Evolutionary conservation across 2,329 filamentous ascomycete species (phyloP).

Genomic region (Sporothrix humicola): DNA sequence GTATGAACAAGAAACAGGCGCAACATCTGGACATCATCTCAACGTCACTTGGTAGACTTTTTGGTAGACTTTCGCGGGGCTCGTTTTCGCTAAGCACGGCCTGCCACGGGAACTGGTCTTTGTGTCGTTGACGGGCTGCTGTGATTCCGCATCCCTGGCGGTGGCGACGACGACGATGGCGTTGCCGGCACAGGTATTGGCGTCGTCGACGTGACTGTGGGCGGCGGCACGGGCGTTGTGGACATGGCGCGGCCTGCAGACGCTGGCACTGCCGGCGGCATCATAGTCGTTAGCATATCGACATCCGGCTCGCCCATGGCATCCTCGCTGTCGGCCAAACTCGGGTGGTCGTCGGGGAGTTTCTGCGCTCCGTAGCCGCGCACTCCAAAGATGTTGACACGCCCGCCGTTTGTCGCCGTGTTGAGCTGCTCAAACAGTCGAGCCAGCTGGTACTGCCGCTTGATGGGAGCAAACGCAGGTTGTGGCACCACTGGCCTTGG

Average conservation of each 20-base stretch:
- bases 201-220: conserved; percentile 31
- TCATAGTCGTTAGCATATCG: conserved; percentile 44
- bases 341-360: conserved; percentile 57
- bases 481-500: conserved; percentile 79
- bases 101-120: conserved; percentile 28
- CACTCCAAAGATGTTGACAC: conserved; percentile 69
- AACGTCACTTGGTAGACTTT: neutral
- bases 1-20: neutral
- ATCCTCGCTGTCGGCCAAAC: conserved; percentile 57
- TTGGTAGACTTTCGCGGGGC: neutral
- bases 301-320: conserved; percentile 64
- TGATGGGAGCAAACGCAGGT: conserved; percentile 64
- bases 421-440: conserved; percentile 69
- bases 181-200: conserved; percentile 32
- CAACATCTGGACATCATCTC: neutral
- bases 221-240: conserved; percentile 20
- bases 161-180: conserved; percentile 25
- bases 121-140: conserved; percentile 28
- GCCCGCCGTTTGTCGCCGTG: conserved; percentile 69
- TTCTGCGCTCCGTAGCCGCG: conserved; percentile 62
- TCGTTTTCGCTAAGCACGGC: conserved; percentile 22
- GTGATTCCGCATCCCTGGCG: conserved; percentile 23
- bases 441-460: conserved; percentile 66
- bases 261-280: conserved; percentile 36
- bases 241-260: neutral